phyloP scores from a whole-genome alignment of 176 grass and related monocot species.

The Hordeum marinum region DNA sequence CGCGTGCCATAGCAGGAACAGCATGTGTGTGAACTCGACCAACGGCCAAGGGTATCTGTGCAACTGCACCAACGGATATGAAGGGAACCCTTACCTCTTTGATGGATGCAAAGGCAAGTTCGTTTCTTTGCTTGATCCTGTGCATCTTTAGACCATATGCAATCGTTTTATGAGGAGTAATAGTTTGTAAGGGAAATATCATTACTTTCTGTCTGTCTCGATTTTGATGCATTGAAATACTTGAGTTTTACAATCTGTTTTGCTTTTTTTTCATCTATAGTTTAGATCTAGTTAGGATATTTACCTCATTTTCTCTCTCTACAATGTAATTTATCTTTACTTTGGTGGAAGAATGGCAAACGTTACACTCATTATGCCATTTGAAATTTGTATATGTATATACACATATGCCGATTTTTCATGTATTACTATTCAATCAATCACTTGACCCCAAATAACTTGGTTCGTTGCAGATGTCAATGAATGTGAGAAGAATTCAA shows the following conservation, averaged over 20 bases:
- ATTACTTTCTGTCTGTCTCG: not conserved
- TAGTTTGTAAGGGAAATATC: not conserved
- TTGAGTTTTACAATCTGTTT: not conserved
- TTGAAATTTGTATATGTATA: not conserved
- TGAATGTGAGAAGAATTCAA: not conserved
- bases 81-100: not conserved
- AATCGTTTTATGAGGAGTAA: not conserved
- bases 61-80: not conserved
- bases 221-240: not conserved
- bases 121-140: not conserved
- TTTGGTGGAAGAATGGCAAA: no score
- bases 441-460: not conserved
- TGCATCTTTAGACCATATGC: not conserved
- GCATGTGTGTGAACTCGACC: not conserved
- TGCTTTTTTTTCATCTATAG: not conserved
- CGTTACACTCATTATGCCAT: not conserved
- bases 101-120: not conserved
- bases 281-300: not conserved
- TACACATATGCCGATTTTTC: not conserved
- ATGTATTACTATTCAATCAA: not conserved
- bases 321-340: no score
- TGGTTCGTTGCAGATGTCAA: not conserved
- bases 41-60: slow-evolving; percentile 2
- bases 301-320: not conserved
- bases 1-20: not conserved